These are phyloP conservation scores for Prunus salicina DNA, from an alignment of 306 rosid genomes.

Conservation along the genomic window DNA sequence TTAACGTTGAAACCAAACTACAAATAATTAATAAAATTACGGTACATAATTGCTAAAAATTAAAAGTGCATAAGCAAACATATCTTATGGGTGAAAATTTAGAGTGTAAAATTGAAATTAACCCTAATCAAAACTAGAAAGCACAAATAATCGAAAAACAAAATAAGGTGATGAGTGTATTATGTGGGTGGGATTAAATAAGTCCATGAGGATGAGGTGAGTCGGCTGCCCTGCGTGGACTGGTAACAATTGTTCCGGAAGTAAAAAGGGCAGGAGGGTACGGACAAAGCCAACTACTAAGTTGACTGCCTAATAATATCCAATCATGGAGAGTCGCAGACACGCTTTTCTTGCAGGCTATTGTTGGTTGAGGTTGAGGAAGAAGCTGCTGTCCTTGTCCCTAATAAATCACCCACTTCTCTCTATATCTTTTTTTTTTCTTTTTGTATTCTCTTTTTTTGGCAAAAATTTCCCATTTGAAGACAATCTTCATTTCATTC, in stretches of 20 bases:
- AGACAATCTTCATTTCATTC: not conserved
- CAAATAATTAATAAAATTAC: no score
- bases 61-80: no score
- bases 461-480: slow-evolving; percentile 25
- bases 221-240: slow-evolving; percentile 4
- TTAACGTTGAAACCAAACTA: no score
- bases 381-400: slow-evolving; percentile 15
- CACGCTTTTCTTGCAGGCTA: slow-evolving; percentile 40
- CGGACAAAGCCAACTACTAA: slow-evolving; percentile 41
- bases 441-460: slow-evolving; percentile 17
- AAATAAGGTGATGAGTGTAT: not conserved
- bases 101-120: no score
- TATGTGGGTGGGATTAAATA: not conserved
- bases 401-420: slow-evolving; percentile 17
- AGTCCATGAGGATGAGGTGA: not conserved
- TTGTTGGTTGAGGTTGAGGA: slow-evolving; percentile 24
- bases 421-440: slow-evolving; percentile 4
- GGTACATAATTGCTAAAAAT: no score
- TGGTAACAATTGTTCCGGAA: slow-evolving; percentile 12
- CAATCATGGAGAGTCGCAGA: slow-evolving; percentile 30
- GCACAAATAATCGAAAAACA: no score
- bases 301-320: slow-evolving; percentile 63
- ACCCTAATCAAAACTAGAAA: no score
- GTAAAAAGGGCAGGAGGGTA: slow-evolving; percentile 12
- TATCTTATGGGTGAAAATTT: no score